A percentile compares a stretch with the other conserved stretches of the same genome.
phyloP scores from a whole-genome alignment of 257 asterid genomes.

The Penstemon eatonii region DNA sequence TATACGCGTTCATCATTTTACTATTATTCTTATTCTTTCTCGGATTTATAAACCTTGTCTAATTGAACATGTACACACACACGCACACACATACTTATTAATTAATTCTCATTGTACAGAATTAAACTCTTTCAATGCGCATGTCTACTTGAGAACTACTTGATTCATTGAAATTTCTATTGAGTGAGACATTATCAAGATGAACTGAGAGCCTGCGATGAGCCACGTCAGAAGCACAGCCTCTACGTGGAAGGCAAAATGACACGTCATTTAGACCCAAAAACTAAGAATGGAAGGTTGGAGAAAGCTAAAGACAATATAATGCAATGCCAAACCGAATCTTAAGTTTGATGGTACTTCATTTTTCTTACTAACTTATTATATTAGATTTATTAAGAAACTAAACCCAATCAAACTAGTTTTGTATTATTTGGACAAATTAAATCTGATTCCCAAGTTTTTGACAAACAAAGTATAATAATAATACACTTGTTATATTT shows the following conservation, averaged over 20 bases:
- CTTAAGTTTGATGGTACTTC: not conserved
- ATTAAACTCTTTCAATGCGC: not conserved
- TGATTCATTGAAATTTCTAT: no score
- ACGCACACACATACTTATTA: not conserved
- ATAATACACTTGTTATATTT: no score
- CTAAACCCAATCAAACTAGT: no score
- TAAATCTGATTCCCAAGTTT: no score
- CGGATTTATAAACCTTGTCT: no score
- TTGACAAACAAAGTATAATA: no score
- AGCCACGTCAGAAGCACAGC: not conserved
- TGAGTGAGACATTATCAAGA: not conserved
- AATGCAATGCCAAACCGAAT: not conserved
- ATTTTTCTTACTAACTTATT: no score
- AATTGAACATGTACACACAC: not conserved
- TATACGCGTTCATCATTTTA: no score
- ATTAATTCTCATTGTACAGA: not conserved
- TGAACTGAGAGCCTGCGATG: not conserved
- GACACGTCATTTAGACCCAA: not conserved
- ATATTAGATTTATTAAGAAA: no score
- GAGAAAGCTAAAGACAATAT: not conserved
- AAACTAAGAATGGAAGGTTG: constrained; percentile 1
- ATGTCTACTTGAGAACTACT: constrained; percentile 1
- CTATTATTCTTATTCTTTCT: no score
- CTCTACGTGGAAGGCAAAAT: no score
- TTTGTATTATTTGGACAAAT: no score